These are phyloP conservation scores for Phalaenopsis hybrid DNA, from an alignment of 116 monocot genomes.

Conservation along the genomic window DNA sequence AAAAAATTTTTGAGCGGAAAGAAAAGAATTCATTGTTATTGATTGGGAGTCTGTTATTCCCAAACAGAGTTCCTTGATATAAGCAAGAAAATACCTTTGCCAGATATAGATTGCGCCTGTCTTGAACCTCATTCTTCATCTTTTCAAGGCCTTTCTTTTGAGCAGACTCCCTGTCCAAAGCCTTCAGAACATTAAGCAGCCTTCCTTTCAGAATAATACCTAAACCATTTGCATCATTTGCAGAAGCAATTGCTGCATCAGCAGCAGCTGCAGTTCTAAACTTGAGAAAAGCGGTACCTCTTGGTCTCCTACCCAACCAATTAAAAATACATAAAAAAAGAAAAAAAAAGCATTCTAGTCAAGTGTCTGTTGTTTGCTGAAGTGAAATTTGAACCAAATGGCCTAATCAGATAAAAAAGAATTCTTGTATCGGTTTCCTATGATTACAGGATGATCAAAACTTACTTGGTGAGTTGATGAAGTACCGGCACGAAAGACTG, in stretches of 20 bases:
- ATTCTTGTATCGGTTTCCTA: not conserved
- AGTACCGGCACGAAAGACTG: slow-evolving; percentile 67
- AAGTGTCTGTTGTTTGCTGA: slow-evolving; percentile 4
- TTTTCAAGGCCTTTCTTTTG: slow-evolving; percentile 61
- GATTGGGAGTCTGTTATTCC: not conserved
- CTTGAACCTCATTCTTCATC: slow-evolving; percentile 52
- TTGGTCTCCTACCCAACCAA: slow-evolving; percentile 52
- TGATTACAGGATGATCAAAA: not conserved
- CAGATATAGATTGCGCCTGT: slow-evolving; percentile 80
- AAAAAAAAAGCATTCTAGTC: not conserved
- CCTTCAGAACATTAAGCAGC: slow-evolving; percentile 56
- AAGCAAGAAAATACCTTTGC: slow-evolving; percentile 42
- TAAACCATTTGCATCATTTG: slow-evolving; percentile 62
- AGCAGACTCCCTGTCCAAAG: slow-evolving; percentile 80
- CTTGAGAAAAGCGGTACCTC: slow-evolving; percentile 83
- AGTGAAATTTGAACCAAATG: not conserved
- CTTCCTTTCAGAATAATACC: slow-evolving; percentile 80
- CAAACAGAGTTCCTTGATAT: not conserved
- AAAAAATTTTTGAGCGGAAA: not conserved
- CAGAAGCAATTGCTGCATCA: slow-evolving; percentile 70
- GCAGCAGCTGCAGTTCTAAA: slow-evolving; percentile 47
- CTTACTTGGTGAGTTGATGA: slow-evolving; percentile 88
- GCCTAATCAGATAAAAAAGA: not conserved
- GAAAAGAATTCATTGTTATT: not conserved
- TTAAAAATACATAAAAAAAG: not conserved